Conservation (phyloP, 371 early-diverging fungal genomes). For the Chytridium lagenaria region DNA sequence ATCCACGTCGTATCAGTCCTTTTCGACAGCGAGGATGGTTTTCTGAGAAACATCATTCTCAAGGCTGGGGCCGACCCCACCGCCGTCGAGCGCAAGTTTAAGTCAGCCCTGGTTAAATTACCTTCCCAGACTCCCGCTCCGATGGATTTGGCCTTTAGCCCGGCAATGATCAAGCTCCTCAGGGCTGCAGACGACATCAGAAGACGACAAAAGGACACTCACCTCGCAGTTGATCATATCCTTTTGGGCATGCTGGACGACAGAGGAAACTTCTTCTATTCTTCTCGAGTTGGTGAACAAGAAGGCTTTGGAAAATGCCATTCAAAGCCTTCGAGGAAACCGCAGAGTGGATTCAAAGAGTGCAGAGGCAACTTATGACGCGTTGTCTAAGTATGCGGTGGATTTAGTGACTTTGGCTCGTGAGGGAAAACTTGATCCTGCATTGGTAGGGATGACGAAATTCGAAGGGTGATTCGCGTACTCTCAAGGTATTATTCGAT, state of each 20-base stretch:
- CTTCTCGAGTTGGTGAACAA: constrained; percentile 72
- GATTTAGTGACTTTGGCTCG: constrained; percentile 73
- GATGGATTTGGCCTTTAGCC: constrained; percentile 66
- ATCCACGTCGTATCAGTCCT: constrained; percentile 82
- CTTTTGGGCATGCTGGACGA: constrained; percentile 82
- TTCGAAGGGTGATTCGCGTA: constrained; percentile 75
- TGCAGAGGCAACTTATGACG: constrained; percentile 83
- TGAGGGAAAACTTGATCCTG: constrained; percentile 81
- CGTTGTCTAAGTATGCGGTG: constrained; percentile 92
- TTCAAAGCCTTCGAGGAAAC: constrained; percentile 83
- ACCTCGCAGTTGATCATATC: constrained; percentile 87
- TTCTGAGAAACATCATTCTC: constrained; percentile 62
- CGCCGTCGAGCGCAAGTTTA: constrained; percentile 77
- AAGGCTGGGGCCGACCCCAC: constrained; percentile 84
- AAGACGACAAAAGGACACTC: constrained; percentile 85
- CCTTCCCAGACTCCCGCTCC: constrained; percentile 92
- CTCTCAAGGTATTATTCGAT: constrained; percentile 57
- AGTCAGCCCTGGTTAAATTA: constrained; percentile 74
- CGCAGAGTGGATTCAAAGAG: constrained; percentile 81
- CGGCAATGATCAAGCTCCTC: constrained; percentile 69
- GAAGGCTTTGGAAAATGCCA: constrained; percentile 76
- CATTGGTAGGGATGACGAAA: constrained; percentile 82
- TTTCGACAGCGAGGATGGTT: constrained; percentile 69
- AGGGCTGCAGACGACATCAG: constrained; percentile 73
- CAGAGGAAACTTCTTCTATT: constrained; percentile 60